These are phyloP conservation scores for Aspergillus sp. DNA, from an alignment of 2,329 filamentous ascomycete species.

Conservation along the genomic window DNA sequence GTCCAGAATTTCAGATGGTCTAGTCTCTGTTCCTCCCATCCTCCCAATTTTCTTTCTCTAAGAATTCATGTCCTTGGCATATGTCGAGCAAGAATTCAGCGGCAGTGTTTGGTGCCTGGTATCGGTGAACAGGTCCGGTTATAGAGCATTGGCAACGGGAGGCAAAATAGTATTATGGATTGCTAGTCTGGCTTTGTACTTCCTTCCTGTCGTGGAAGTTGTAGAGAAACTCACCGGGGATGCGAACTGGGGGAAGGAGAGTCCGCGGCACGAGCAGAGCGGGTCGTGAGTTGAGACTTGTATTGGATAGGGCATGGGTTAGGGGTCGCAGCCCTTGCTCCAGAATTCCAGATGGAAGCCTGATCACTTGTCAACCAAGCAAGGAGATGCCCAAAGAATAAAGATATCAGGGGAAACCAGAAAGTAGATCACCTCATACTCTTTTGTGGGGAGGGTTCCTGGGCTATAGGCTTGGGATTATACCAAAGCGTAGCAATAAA, in stretches of 20 bases:
- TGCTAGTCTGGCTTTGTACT: not conserved
- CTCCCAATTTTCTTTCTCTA: not conserved
- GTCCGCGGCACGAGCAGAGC: not conserved
- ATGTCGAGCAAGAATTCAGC: not conserved
- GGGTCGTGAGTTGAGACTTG: not conserved
- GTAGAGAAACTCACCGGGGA: slow-evolving; percentile 1
- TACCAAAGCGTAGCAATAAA: not conserved
- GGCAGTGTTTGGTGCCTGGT: not conserved
- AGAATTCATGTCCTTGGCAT: not conserved
- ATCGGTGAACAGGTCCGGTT: slow-evolving; percentile 6
- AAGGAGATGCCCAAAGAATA: not conserved
- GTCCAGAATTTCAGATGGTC: slow-evolving; percentile 8
- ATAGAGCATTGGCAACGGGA: not conserved
- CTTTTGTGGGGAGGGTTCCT: not conserved
- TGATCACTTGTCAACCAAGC: not conserved
- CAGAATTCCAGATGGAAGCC: not conserved
- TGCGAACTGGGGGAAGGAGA: not conserved
- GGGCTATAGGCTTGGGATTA: not conserved
- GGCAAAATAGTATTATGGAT: not conserved
- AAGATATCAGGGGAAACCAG: not conserved
- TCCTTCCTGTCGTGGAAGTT: not conserved
- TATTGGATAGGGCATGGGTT: too few relatives aligned
- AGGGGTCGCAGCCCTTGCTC: not conserved
- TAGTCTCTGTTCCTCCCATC: not conserved
- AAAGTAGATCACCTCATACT: not conserved